Base-by-base conservation (phyloP, 2,329 filamentous ascomycete genomes). In the Fonsecaea nubica region DNA sequence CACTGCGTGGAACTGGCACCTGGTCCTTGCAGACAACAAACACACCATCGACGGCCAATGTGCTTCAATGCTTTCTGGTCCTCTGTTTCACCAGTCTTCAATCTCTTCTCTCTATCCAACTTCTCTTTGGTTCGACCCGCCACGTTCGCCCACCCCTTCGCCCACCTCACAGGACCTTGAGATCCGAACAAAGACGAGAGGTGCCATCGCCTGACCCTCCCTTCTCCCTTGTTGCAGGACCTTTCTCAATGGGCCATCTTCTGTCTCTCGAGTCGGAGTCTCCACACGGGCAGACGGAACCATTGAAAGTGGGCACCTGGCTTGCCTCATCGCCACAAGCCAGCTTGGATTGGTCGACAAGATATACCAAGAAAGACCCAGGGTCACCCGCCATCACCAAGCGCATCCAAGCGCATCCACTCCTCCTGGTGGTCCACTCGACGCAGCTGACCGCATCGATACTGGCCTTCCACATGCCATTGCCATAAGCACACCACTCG, bases 391-490 rank as follows among this genome's bases (percentile, higher is more conserved):
- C 40, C 38, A 13, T 42, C 40, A 42, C 4, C 40, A 2, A n/a
- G 40, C 15, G 10, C 6, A 42, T 25, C 25, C 36, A 18, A 21
- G 38, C 55, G 18, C 9, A 21, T 25, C 45, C 57, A 36, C 57
- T 15, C 38, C 21, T 32, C 25, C 38, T 15, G 25, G 25, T 2
- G 25, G 25, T 25, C 25, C 25, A 25, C 18, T 48, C n/a, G 56
- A 59, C 33, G 15, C 57, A 50, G 42, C 57, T 59, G 57, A 59
- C 57, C 15, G 57, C 57, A 36, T 36, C 21, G 15, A 33, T 21
- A n/a, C 25, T 50, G 48, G 56, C 7, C 25, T 45, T 21, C 33
- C 57, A 45, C 57, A 50, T 21, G n/a, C 57, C 8, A 30, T 9
- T 18, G 21, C 18, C 42, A 21, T 53, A 53, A 53, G 58, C 58